Conservation (phyloP, 1,284 basidiomycete genomes). For the Ustilago trichophora region DNA sequence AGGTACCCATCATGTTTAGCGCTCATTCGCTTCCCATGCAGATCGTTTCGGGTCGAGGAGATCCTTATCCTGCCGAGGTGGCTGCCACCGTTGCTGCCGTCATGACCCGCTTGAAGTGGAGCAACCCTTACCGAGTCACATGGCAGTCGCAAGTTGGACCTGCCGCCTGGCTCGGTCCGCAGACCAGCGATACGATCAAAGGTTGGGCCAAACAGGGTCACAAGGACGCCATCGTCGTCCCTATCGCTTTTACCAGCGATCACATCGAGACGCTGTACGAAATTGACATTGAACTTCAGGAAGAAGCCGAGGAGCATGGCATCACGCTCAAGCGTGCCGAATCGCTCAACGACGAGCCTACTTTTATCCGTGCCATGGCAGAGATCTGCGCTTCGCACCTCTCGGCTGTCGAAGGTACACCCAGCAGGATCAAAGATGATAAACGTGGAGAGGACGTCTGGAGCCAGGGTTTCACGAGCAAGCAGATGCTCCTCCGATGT, state of each 20-base stretch:
- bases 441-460: slow-evolving; percentile 48
- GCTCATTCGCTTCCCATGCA: slow-evolving; percentile 93
- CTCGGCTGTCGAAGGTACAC: slow-evolving; percentile 26
- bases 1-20: slow-evolving; percentile 90
- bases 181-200: slow-evolving; percentile 90
- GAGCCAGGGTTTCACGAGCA: slow-evolving; percentile 71
- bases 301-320: slow-evolving; percentile 82
- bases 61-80: slow-evolving; percentile 95
- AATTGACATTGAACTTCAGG: slow-evolving; percentile 90
- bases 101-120: slow-evolving; percentile 63
- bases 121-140: slow-evolving; percentile 79
- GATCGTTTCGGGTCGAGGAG: slow-evolving; percentile 75
- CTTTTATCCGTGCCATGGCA: slow-evolving; percentile 94
- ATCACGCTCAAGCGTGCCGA: slow-evolving; percentile 90
- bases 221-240: slow-evolving; percentile 88
- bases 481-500: slow-evolving; percentile 87
- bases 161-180: slow-evolving; percentile 96
- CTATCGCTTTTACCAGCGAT: slow-evolving; percentile 98
- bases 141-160: slow-evolving; percentile 99
- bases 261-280: slow-evolving; percentile 99
- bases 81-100: slow-evolving; percentile 77
- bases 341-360: slow-evolving; percentile 96
- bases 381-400: slow-evolving; percentile 90
- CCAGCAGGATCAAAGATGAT: slow-evolving; percentile 26
- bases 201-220: slow-evolving; percentile 87